phyloP scores from a whole-genome alignment of 306 rosid genomes.

The Begonia masoniana region DNA sequence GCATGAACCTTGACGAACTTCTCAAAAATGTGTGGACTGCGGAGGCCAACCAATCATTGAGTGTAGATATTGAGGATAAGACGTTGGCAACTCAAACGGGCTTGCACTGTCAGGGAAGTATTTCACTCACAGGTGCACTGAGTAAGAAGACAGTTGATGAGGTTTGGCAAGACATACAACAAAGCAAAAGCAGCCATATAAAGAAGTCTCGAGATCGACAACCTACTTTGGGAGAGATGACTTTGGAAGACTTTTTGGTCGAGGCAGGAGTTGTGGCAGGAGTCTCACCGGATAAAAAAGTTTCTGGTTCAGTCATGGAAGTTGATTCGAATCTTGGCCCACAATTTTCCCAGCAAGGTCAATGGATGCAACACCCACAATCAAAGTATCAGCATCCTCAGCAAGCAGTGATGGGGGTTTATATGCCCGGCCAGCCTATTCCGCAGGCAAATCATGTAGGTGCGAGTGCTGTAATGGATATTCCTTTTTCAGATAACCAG shows the following conservation, averaged over 20 bases:
- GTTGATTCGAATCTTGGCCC: slow-evolving; percentile 31
- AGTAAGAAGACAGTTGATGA: slow-evolving; percentile 93
- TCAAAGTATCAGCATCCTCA: slow-evolving; percentile 62
- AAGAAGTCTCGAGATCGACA: slow-evolving; percentile 49
- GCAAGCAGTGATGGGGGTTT: slow-evolving; percentile 55
- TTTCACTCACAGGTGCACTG: slow-evolving; percentile 46
- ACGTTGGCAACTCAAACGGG: slow-evolving; percentile 32
- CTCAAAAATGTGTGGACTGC: slow-evolving; percentile 77
- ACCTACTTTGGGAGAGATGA: slow-evolving; percentile 89
- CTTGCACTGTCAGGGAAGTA: slow-evolving; percentile 59
- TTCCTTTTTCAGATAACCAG: slow-evolving; percentile 45
- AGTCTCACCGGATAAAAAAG: slow-evolving; percentile 30
- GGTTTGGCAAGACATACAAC: slow-evolving; percentile 95
- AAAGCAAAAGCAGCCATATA: slow-evolving; percentile 33
- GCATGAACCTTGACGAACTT: slow-evolving; percentile 98
- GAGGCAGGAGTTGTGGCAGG: slow-evolving; percentile 78
- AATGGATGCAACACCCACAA: slow-evolving; percentile 68
- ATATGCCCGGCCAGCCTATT: slow-evolving; percentile 45
- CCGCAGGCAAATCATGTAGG: slow-evolving; percentile 50
- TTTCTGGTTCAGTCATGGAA: slow-evolving; percentile 21
- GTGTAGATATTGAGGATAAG: slow-evolving; percentile 31
- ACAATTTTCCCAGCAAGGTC: slow-evolving; percentile 51
- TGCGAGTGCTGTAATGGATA: slow-evolving; percentile 51
- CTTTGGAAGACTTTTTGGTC: slow-evolving; percentile 89
- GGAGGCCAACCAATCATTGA: slow-evolving; percentile 55